Conservation (phyloP, 129 eudicot genomes). For the Mikania micrantha region DNA sequence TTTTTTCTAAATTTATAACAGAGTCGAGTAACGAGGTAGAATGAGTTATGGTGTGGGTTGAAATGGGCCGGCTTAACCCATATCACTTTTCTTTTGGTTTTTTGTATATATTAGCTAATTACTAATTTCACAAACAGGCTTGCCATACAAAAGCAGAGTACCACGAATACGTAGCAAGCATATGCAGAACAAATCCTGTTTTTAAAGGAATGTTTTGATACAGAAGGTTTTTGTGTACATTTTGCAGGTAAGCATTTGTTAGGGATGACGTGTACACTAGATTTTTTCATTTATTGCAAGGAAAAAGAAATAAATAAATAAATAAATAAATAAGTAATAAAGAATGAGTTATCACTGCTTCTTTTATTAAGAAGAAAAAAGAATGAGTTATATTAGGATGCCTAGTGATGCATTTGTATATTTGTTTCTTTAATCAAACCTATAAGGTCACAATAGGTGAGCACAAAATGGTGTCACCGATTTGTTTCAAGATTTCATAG, state of each 20-base stretch:
- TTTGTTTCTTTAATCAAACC: conserved; percentile 23
- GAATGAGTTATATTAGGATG: conserved; percentile 20
- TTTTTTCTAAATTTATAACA: too few relatives aligned
- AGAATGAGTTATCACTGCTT: too few relatives aligned
- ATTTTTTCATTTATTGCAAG: conserved; percentile 28
- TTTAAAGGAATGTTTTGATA: conserved; percentile 92
- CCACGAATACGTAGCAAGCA: conserved; percentile 96
- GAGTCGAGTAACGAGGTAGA: not conserved
- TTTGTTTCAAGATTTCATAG: not conserved
- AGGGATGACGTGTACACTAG: conserved; percentile 31
- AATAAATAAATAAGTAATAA: too few relatives aligned
- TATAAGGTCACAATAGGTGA: conserved; percentile 23
- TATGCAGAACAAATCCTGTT: conserved; percentile 97
- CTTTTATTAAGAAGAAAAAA: conserved; percentile 36
- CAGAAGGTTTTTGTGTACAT: conserved; percentile 25
- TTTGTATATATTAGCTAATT: not conserved
- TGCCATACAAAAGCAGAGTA: conserved; percentile 98
- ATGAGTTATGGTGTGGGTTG: not conserved
- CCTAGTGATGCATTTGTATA: not conserved
- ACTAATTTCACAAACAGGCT: conserved; percentile 43
- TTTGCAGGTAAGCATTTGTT: conserved; percentile 22
- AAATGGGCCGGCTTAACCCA: not conserved
- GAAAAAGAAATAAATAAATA: too few relatives aligned
- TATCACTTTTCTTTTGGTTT: not conserved
- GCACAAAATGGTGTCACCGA: conserved; percentile 26